Evolutionary conservation across 495 filamentous ascomycete species (phyloP).

Genomic region (Podospora australis): DNA sequence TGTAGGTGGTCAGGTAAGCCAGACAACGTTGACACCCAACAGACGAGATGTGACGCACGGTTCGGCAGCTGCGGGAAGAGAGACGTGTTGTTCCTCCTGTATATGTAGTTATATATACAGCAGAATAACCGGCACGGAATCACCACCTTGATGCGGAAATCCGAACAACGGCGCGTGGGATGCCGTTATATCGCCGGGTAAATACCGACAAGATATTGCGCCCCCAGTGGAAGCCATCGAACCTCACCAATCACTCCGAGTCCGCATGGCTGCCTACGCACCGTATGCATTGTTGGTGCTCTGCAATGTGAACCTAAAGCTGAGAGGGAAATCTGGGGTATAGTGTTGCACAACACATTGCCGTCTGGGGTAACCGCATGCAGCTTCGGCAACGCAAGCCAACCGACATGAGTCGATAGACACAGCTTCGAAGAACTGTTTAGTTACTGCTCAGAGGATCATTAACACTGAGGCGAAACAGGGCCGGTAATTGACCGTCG

Average conservation of each 20-base stretch:
- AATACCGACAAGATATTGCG: conserved; percentile 17
- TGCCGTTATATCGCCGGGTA: conserved; percentile 14
- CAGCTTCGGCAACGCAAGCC: conserved; percentile 15
- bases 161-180: conserved; percentile 6
- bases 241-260: conserved; percentile 7
- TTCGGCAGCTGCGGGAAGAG: conserved; percentile 12
- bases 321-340: conserved; percentile 17
- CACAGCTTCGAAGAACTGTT: too few relatives aligned
- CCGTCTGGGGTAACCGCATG: conserved; percentile 5
- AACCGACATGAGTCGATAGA: too few relatives aligned
- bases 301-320: too few relatives aligned
- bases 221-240: not conserved
- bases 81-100: too few relatives aligned
- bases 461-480: not conserved
- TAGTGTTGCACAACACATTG: conserved; percentile 2
- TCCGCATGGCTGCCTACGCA: not conserved
- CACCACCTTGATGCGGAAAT: conserved; percentile 5
- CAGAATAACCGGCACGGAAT: conserved; percentile 17
- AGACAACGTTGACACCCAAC: not conserved
- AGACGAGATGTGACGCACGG: conserved; percentile 1
- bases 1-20: not conserved
- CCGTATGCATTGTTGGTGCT: not conserved
- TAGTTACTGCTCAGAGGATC: too few relatives aligned
- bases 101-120: not conserved
- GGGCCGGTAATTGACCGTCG: conserved; percentile 10